Percentiles rank a stretch among this genome's conserved stretches.
Evolutionary conservation across 495 filamentous ascomycete genomes (phyloP).

Genomic region (Aspergillus nidulans): DNA sequence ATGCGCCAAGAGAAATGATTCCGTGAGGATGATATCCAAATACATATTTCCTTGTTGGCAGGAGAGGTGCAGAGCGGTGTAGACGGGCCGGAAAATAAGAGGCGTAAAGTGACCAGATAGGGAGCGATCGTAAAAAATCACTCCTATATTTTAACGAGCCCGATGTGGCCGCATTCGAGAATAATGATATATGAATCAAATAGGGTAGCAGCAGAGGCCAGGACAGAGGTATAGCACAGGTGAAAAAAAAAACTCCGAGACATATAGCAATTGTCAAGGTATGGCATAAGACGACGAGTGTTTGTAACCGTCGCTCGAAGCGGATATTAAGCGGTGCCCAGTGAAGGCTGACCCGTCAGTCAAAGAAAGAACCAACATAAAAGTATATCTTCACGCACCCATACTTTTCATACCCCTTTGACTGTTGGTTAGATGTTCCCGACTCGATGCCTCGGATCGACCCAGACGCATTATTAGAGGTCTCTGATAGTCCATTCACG

Average conservation of each 20-base stretch:
- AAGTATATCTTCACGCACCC: conserved; percentile 4
- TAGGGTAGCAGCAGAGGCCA: conserved; percentile 95
- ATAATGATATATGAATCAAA: conserved; percentile 71
- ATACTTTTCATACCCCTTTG: conserved; percentile 6
- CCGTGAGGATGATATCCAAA: conserved; percentile 98
- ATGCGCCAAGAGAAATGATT: conserved; percentile 94
- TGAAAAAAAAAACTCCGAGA: conserved; percentile 81
- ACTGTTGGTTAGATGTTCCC: neutral
- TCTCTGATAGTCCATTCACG: neutral
- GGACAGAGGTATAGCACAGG: conserved; percentile 81
- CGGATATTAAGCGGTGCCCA: conserved; percentile 90
- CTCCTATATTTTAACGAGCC: conserved; percentile 71
- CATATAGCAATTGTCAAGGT: conserved; percentile 73
- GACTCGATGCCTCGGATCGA: neutral
- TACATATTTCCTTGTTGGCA: conserved; percentile 87
- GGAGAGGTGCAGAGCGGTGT: conserved; percentile 72
- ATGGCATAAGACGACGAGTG: conserved; percentile 77
- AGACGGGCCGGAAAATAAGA: conserved; percentile 87
- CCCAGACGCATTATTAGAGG: neutral
- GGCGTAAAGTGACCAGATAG: conserved; percentile 83
- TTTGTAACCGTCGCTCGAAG: conserved; percentile 80
- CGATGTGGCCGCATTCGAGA: conserved; percentile 69
- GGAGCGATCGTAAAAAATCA: conserved; percentile 65
- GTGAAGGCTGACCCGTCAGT: conserved; percentile 49
- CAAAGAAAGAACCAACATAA: conserved; percentile 6